phyloP scores from a whole-genome alignment of 2,329 filamentous ascomycete species.

The Exophiala dermatitidis region DNA sequence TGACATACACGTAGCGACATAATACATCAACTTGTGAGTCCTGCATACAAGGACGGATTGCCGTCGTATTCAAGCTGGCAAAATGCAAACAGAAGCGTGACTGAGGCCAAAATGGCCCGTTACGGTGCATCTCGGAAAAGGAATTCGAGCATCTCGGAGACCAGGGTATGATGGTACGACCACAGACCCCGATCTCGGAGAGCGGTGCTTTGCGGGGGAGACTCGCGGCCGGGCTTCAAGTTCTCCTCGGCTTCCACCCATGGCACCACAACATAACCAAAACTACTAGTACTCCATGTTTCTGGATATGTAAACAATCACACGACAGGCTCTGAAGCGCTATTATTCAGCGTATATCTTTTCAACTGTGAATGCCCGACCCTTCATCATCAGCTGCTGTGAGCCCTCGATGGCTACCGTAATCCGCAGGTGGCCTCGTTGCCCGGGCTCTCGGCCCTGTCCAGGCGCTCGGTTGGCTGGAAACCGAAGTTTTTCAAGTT shows the following conservation, averaged over 20 bases:
- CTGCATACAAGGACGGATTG: too few species aligned
- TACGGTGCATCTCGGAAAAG: constrained; percentile 10
- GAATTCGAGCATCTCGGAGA: constrained; percentile 11
- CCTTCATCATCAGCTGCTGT: background rate
- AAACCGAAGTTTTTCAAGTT: constrained; percentile 4
- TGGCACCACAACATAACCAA: background rate
- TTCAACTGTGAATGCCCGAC: background rate
- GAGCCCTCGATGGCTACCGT: background rate
- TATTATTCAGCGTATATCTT: too few species aligned
- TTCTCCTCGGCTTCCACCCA: background rate
- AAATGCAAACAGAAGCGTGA: too few species aligned
- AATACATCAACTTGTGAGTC: too few species aligned
- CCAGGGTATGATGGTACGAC: constrained; percentile 14
- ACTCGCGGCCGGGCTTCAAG: background rate
- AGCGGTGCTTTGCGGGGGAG: constrained; percentile 9
- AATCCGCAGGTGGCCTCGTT: constrained; percentile 4
- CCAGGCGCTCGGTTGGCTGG: background rate
- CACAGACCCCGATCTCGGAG: constrained; percentile 17
- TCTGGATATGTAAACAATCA: too few species aligned
- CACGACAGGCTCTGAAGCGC: too few species aligned
- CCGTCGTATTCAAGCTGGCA: too few species aligned
- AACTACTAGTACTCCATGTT: too few species aligned
- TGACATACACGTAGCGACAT: background rate
- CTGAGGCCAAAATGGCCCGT: background rate
- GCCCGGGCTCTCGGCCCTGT: background rate